Percentiles rank a stretch among this genome's conserved stretches.
phyloP scores from a whole-genome alignment of 2,329 filamentous ascomycete species.

The Colletotrichum siamense region DNA sequence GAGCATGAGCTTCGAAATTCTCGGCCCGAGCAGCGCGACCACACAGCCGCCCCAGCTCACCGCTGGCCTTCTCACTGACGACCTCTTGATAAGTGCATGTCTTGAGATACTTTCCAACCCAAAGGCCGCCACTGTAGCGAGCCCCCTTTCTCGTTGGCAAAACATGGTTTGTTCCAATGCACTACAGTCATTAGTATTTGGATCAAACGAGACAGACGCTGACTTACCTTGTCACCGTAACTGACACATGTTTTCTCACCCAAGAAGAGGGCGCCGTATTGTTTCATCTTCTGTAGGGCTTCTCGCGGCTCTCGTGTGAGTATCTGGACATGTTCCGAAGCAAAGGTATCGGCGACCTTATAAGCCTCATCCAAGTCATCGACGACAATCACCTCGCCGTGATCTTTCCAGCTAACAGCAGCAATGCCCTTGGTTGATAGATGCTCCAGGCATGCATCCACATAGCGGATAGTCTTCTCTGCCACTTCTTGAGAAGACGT shows the following conservation, averaged over 20 bases:
- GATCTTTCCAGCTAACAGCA: conserved; percentile 46
- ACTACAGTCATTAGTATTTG: conserved; percentile 30
- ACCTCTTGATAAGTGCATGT: conserved; percentile 62
- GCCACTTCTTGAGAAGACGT: conserved; percentile 49
- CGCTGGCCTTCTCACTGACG: conserved; percentile 44
- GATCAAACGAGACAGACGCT: neutral
- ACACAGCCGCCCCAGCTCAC: conserved; percentile 52
- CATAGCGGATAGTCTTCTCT: conserved; percentile 37
- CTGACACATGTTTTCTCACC: conserved; percentile 58
- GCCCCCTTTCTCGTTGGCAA: conserved; percentile 53
- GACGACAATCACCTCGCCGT: conserved; percentile 52
- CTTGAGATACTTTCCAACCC: conserved; percentile 59
- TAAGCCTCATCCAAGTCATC: conserved; percentile 47
- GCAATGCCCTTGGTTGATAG: conserved; percentile 50
- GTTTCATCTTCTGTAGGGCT: conserved; percentile 54
- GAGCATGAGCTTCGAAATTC: conserved; percentile 58
- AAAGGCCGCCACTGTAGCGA: conserved; percentile 56
- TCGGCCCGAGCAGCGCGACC: conserved; percentile 54
- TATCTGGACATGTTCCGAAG: conserved; percentile 58
- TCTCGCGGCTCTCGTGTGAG: conserved; percentile 50
- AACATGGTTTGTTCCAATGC: conserved; percentile 61
- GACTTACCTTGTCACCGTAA: conserved; percentile 56
- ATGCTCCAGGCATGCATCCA: conserved; percentile 42
- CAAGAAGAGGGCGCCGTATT: conserved; percentile 56
- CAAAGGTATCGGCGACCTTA: conserved; percentile 50